Percentiles rank a stretch among this genome's conserved stretches.
Evolutionary conservation across 352 stramenopile species (phyloP).

Genomic region (Phytophthora palmivora): DNA sequence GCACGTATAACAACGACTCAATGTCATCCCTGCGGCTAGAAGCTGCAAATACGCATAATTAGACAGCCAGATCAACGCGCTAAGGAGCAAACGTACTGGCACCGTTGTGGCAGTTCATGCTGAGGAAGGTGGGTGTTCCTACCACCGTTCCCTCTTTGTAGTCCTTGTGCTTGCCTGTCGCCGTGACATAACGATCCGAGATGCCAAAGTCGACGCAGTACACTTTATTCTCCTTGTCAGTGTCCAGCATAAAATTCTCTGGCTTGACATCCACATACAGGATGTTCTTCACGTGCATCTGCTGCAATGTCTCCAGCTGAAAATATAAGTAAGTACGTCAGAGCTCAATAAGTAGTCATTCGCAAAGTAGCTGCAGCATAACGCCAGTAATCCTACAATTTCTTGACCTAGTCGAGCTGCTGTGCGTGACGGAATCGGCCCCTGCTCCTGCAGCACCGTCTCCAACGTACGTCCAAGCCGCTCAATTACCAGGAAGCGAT

Average conservation of each 20-base stretch:
- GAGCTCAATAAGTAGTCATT: background rate
- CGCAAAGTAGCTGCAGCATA: background rate
- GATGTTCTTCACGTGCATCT: slow-evolving; percentile 91
- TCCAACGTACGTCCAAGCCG: slow-evolving; percentile 86
- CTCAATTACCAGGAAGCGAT: slow-evolving; percentile 93
- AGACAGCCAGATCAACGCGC: slow-evolving; percentile 2
- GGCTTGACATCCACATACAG: slow-evolving; percentile 95
- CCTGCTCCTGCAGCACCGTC: slow-evolving; percentile 63
- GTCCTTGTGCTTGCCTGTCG: slow-evolving; percentile 87
- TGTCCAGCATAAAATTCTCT: slow-evolving; percentile 95
- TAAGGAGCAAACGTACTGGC: slow-evolving; percentile 67
- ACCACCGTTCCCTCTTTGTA: slow-evolving; percentile 75
- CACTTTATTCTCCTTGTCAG: slow-evolving; percentile 62
- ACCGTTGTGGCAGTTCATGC: slow-evolving; percentile 87
- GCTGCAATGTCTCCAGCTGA: slow-evolving; percentile 81
- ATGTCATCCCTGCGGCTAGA: slow-evolving; percentile 91
- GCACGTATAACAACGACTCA: slow-evolving; percentile 91
- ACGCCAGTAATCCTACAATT: slow-evolving; percentile 46
- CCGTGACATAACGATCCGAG: slow-evolving; percentile 85
- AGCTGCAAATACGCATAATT: slow-evolving; percentile 44
- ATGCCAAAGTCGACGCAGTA: slow-evolving; percentile 94
- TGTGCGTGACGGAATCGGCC: slow-evolving; percentile 60
- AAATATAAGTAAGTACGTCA: slow-evolving; percentile 11
- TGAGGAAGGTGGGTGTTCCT: slow-evolving; percentile 93
- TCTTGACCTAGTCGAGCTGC: slow-evolving; percentile 65